Conservation (phyloP, 2,329 filamentous ascomycete species). For the Pseudocercospora fijiensis region DNA sequence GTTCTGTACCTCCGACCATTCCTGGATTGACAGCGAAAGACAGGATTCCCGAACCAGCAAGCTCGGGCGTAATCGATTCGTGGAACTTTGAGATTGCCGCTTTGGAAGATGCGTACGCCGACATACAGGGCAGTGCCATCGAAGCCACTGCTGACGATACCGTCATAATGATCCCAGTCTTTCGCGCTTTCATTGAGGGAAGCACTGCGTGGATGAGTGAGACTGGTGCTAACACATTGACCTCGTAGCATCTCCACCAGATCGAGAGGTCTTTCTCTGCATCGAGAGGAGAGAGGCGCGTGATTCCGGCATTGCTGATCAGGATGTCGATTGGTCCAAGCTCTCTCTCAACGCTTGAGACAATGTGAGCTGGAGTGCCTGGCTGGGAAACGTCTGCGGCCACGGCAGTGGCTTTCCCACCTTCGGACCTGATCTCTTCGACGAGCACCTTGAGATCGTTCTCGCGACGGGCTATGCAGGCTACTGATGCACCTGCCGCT, state of each 20-base stretch:
- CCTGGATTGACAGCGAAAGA: conserved; percentile 26
- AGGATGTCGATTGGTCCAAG: conserved; percentile 15
- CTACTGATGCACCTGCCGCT: conserved; percentile 79
- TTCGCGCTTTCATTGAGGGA: conserved; percentile 25
- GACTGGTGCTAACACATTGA: conserved; percentile 30
- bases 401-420: conserved; percentile 5
- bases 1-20: conserved; percentile 5
- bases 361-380: not conserved
- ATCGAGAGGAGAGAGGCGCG: conserved; percentile 16
- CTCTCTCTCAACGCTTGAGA: not conserved
- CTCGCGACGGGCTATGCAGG: conserved; percentile 71
- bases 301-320: conserved; percentile 21
- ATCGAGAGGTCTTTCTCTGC: conserved; percentile 23
- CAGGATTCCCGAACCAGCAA: conserved; percentile 16
- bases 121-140: conserved; percentile 24
- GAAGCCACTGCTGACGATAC: conserved; percentile 19
- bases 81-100: conserved; percentile 31
- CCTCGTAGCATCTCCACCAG: conserved; percentile 32
- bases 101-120: conserved; percentile 28
- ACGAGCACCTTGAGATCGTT: conserved; percentile 59
- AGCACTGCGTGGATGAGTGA: conserved; percentile 28
- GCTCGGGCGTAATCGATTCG: conserved; percentile 21
- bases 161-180: conserved; percentile 23
- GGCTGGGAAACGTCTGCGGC: conserved; percentile 1
- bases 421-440: conserved; percentile 5